Conservation (phyloP, 352 stramenopile species). For the Pelagophyceae sp. region DNA sequence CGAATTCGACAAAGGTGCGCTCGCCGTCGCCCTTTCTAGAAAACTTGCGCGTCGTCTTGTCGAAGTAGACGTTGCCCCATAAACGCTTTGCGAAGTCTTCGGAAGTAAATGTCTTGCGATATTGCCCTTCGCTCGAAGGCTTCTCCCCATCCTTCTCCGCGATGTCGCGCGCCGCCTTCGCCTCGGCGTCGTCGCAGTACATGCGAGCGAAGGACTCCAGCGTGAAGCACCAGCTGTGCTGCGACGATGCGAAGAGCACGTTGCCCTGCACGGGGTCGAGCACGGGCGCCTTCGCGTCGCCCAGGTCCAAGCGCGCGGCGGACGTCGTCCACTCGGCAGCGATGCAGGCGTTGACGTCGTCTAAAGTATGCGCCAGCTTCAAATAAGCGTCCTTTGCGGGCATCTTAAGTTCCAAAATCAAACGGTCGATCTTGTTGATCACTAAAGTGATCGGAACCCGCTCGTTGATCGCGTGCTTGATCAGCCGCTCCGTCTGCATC, state of each 20-base stretch:
- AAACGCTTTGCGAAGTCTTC: constrained; percentile 75
- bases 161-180: constrained; percentile 30
- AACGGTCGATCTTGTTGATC: constrained; percentile 95
- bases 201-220: constrained; percentile 82
- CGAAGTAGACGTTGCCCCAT: constrained; percentile 96
- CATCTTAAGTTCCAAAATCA: constrained; percentile 97
- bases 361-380: constrained; percentile 91
- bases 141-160: constrained; percentile 28
- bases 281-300: constrained; percentile 26
- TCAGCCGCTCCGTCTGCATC: constrained; percentile 90
- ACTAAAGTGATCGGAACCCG: constrained; percentile 75
- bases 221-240: constrained; percentile 94
- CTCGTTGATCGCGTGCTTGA: constrained; percentile 78
- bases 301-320: constrained; percentile 45
- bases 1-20: constrained; percentile 93
- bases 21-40: constrained; percentile 33
- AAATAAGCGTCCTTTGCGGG: constrained; percentile 93
- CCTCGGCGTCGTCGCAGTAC: constrained; percentile 50
- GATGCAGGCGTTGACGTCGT: constrained; percentile 88
- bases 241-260: constrained; percentile 88
- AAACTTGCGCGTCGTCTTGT: constrained; percentile 79
- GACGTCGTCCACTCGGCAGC: constrained; percentile 48
- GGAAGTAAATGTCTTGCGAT: constrained; percentile 54
- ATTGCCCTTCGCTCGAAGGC: constrained; percentile 30
- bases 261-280: constrained; percentile 85